Base-by-base conservation (phyloP, 805 yeast genomes). In the Clavispora carvajalis region DNA sequence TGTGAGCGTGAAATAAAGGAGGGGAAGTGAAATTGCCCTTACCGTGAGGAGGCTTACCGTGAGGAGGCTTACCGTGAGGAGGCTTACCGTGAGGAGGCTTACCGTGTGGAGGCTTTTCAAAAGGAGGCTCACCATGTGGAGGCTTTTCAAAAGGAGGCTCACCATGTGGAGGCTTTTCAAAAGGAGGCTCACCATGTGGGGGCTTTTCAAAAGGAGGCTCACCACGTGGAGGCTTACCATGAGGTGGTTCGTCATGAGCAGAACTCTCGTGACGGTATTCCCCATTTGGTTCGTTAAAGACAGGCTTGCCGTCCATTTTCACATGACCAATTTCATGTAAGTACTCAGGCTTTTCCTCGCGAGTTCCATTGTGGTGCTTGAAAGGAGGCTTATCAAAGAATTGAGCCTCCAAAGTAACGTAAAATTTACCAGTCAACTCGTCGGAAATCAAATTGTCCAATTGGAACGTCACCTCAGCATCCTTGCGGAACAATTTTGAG, bases 361-460 rank as follows among this genome's bases (percentile, higher is more conserved):
- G 12, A 4, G 7, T 23, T 4, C 12, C 25, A 23, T 23, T 7
- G n/a, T 23, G 7, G n/a, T 23, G n/a, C 12, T 23, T 23, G 12
- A 21, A 8, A 21, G 22, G 22, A 8, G 8, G 8, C 26, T 23
- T 23, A 12, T 67, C 48, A 58, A 67, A 83, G 58, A 73, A 86
- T 41, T 67, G 62, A 10, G 76, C 79, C 9, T 63, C 59, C 41
- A 86, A 60, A 2, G 68, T 59, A 17, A 80, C 67, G 35, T 76
- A 62, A 63, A 84, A 82, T 1, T 62, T 69, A 6, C 95, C 95
- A 2, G 76, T 77, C 41, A 81, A 64, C 26, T 70, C 65, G 4
- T 68, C 71, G 21, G 75, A 72, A 21, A 79, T 53, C 23, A 49
- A 36, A 53, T 88, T 87, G 53, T 83, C 86, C 49, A 87, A 71